Percentiles rank a stretch among this genome's conserved stretches.
phyloP scores from a whole-genome alignment of 768 basidiomycete species.

The Lactarius deliciosus region DNA sequence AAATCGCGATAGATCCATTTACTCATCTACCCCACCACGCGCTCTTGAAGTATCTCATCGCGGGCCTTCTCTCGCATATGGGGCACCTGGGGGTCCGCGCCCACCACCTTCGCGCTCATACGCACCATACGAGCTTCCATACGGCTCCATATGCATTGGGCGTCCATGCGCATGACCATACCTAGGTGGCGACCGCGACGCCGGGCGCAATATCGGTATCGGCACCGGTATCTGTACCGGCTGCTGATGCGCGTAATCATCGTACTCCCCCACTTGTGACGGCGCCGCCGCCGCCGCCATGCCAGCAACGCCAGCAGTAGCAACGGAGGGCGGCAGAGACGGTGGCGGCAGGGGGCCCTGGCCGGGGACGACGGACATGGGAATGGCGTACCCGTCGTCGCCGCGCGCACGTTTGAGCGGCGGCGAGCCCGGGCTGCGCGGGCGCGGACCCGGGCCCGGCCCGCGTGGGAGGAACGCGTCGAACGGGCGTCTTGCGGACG shows the following conservation, averaged over 20 bases:
- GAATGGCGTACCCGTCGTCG: conserved; percentile 16
- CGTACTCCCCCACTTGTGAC: not conserved
- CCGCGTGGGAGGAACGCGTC: conserved; percentile 15
- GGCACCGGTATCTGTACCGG: conserved; percentile 9
- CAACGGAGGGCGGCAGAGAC: not conserved
- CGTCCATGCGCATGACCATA: conserved; percentile 4
- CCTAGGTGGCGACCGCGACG: not conserved
- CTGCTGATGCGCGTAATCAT: not conserved
- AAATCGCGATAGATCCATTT: not conserved
- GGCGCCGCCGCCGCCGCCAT: not conserved
- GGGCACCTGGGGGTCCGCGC: conserved; percentile 12
- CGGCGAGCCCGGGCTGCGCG: conserved; percentile 28
- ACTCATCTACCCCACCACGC: not conserved
- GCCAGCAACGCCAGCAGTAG: not conserved
- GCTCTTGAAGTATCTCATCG: not conserved
- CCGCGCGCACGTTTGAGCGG: conserved; percentile 27
- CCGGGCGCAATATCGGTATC: conserved; percentile 17
- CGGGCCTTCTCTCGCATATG: conserved; percentile 12
- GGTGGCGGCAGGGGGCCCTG: not conserved
- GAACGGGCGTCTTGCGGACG: not conserved
- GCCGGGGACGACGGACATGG: not conserved
- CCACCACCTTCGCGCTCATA: conserved; percentile 17
- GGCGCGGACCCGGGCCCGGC: conserved; percentile 12
- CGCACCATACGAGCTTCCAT: conserved; percentile 11
- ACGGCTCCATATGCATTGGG: conserved; percentile 1